phyloP scores from a whole-genome alignment of 2,329 filamentous ascomycete species.

The Parafenestella ontariensis region DNA sequence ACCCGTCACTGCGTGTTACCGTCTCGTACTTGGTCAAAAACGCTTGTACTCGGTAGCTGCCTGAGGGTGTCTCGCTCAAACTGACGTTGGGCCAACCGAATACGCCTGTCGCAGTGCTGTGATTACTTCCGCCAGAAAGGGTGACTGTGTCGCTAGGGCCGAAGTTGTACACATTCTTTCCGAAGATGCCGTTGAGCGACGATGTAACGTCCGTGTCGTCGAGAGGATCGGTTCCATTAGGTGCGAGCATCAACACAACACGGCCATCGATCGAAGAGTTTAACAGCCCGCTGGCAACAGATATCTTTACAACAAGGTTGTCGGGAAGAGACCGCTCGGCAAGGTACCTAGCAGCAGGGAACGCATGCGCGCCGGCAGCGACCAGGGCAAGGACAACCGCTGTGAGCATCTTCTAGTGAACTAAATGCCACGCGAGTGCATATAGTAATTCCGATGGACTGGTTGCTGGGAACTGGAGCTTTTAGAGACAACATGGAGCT shows the following conservation, averaged over 20 bases:
- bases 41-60: slow-evolving; percentile 45
- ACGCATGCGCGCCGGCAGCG: slow-evolving; percentile 4
- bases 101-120: slow-evolving; percentile 33
- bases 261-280: slow-evolving; percentile 38
- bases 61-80: slow-evolving; percentile 37
- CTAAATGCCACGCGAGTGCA: too few species aligned
- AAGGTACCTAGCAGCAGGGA: background rate
- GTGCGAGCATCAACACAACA: slow-evolving; percentile 44
- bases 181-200: slow-evolving; percentile 47
- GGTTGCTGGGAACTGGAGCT: too few species aligned
- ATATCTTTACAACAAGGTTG: slow-evolving; percentile 27
- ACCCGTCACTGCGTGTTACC: slow-evolving; percentile 47
- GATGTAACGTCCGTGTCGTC: slow-evolving; percentile 46
- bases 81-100: slow-evolving; percentile 46
- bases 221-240: slow-evolving; percentile 44
- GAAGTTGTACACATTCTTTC: slow-evolving; percentile 46
- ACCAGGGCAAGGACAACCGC: background rate
- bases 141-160: slow-evolving; percentile 19
- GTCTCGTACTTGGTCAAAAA: slow-evolving; percentile 48
- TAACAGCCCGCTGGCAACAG: slow-evolving; percentile 34
- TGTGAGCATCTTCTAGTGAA: slow-evolving; percentile 9
- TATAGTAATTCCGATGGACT: too few species aligned
- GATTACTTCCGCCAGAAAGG: slow-evolving; percentile 38
- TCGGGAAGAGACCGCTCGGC: background rate
- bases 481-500: background rate